Evolutionary conservation across 306 rosid species (phyloP), one percentile per base, ranked within the genome.

Genomic region (Quercus variabilis): DNA sequence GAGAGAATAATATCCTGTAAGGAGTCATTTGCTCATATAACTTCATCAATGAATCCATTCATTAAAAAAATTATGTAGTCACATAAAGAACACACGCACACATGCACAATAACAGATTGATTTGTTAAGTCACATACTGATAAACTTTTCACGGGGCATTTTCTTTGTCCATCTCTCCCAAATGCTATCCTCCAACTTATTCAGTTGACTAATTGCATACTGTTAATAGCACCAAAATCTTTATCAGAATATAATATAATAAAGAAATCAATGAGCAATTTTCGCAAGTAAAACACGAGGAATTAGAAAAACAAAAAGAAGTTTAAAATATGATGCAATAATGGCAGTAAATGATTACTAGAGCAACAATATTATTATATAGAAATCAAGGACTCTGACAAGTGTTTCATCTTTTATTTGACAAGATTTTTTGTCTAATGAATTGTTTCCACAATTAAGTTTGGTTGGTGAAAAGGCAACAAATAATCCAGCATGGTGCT

Each of bases 131-230:
- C 56, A 89, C 97, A 2, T 90, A 92, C 98, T 85, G 62, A 56
- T 73, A 68, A 83, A 85, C 57, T 83, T 90, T 76, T 90, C 92
- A 56, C 72, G 86, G 58, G 90, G 90, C 80, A 81, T 84, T 83
- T 89, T 95, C 82, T 76, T 84, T 51, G 90, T 85, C 99, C 99
- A 95, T 63, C 89, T 88, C 85, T 93, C 97, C 98, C 93, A 90
- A 81, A 95, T 89, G 90, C 89, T 93, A 83, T 95, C 98, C 89
- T 95, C 99, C 91, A 95, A 79, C 88, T 88, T 95, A 85, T 88
- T 93, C 81, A 95, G 87, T 83, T 95, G 97, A 85, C 68, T 92
- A 76, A 89, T 89, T 2, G 92, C 98, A 87, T 95, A 95, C 99
- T 95, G 93, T 70, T 72, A 76, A 88, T 55, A 69, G 73, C 69